Percentiles rank a stretch among this genome's conserved stretches.
Evolutionary conservation across 192 early-diverging fungal genomes (phyloP).

Genomic region (Coemansia sp.): DNA sequence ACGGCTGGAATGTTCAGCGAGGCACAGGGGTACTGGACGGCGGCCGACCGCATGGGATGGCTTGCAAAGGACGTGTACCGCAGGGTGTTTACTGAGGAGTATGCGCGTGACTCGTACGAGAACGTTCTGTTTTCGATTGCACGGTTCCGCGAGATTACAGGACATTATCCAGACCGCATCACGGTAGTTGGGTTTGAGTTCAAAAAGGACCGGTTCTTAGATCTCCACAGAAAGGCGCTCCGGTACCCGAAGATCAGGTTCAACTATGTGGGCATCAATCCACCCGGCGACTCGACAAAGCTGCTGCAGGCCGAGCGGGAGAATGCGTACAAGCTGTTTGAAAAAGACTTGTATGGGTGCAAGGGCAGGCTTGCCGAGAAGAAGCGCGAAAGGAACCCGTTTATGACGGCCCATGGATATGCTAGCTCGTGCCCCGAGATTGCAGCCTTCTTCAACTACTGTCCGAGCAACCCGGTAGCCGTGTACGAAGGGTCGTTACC

Average conservation of each 20-base stretch:
- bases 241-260: constrained; percentile 50
- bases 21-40: constrained; percentile 55
- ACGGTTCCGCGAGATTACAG: constrained; percentile 55
- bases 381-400: constrained; percentile 37
- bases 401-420: constrained; percentile 36
- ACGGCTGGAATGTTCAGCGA: constrained; percentile 49
- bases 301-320: constrained; percentile 21
- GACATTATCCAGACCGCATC: constrained; percentile 48
- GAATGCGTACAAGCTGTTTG: constrained; percentile 45
- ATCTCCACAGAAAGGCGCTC: constrained; percentile 49
- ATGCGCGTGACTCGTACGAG: constrained; percentile 57
- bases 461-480: constrained; percentile 29
- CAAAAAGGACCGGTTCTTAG: constrained; percentile 46
- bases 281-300: constrained; percentile 24
- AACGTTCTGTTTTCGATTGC: constrained; percentile 57
- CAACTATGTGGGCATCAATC: constrained; percentile 52
- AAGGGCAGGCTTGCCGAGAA: constrained; percentile 34
- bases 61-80: constrained; percentile 38
- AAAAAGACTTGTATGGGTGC: constrained; percentile 45
- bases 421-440: constrained; percentile 49
- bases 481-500: constrained; percentile 46
- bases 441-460: constrained; percentile 37
- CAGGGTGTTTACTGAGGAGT: constrained; percentile 54
- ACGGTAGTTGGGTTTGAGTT: constrained; percentile 51
- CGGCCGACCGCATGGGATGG: constrained; percentile 52